A percentile compares a stretch with the other conserved stretches of the same genome.
Conservation (phyloP, 495 filamentous ascomycete genomes). For the Achaetomiella virescens region DNA sequence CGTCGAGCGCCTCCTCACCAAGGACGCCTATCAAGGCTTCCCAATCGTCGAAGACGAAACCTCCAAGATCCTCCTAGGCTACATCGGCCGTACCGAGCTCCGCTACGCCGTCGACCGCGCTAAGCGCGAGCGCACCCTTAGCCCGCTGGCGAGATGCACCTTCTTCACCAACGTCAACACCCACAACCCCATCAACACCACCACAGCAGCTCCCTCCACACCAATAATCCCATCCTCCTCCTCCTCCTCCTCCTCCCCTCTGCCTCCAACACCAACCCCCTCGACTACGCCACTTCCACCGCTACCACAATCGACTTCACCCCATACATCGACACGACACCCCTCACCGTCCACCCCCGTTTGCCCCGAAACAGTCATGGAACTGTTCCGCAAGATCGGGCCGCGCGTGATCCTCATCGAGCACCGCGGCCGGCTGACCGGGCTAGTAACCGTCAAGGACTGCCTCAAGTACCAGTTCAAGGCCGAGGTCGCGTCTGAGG, state of each 20-base stretch:
- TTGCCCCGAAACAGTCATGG: slow-evolving; percentile 96
- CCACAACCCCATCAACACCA: slow-evolving; percentile 22
- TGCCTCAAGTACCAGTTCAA: slow-evolving; percentile 97
- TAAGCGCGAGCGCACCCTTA: slow-evolving; percentile 65
- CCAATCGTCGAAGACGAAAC: slow-evolving; percentile 76
- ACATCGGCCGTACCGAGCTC: slow-evolving; percentile 91
- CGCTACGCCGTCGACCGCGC: slow-evolving; percentile 87
- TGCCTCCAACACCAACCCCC: neutral
- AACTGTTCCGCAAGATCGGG: slow-evolving; percentile 97
- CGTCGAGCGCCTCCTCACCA: slow-evolving; percentile 65
- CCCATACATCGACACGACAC: slow-evolving; percentile 83
- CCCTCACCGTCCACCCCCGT: slow-evolving; percentile 83
- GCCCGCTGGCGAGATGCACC: slow-evolving; percentile 59
- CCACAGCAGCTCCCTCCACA: slow-evolving; percentile 35
- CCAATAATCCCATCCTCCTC: slow-evolving; percentile 54
- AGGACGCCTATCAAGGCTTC: slow-evolving; percentile 91
- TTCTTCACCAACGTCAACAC: slow-evolving; percentile 58
- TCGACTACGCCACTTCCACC: slow-evolving; percentile 30
- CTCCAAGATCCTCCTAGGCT: slow-evolving; percentile 72
- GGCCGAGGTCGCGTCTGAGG: slow-evolving; percentile 81
- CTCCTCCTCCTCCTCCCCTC: slow-evolving; percentile 26
- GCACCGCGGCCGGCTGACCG: slow-evolving; percentile 72
- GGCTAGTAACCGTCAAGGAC: slow-evolving; percentile 93
- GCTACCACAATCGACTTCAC: slow-evolving; percentile 71
- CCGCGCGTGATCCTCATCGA: slow-evolving; percentile 92